Evolutionary conservation across 495 filamentous ascomycete species (phyloP).

Genomic region (Tuber borchii): DNA sequence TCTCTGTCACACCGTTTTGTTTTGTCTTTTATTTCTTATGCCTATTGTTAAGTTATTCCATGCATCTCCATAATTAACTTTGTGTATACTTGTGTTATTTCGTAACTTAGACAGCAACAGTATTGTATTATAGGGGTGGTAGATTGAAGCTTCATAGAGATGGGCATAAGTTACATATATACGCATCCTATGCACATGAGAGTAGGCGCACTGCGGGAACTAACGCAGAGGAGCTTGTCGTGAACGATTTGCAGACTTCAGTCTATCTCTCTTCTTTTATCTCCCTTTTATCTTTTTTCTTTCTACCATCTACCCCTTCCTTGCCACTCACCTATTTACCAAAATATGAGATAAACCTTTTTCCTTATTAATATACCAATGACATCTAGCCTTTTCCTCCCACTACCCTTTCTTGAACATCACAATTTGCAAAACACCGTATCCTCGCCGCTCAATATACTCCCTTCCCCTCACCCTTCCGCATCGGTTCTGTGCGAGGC

Average conservation of each 20-base stretch:
- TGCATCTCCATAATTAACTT: background rate
- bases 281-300: no score
- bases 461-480: no score
- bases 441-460: no score
- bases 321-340: background rate
- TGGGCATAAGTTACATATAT: background rate
- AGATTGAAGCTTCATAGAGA: background rate
- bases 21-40: no score
- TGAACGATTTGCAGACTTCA: background rate
- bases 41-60: no score
- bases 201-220: background rate
- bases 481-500: no score
- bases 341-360: background rate
- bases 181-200: background rate
- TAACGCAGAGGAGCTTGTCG: background rate
- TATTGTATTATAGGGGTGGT: background rate
- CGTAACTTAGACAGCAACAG: no score
- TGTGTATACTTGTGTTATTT: no score
- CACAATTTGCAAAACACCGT: no score
- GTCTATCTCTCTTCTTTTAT: background rate
- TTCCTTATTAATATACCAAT: background rate
- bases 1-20: no score
- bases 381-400: background rate
- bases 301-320: background rate
- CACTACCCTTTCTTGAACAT: no score